Base-by-base conservation (phyloP, 148 eudicot genomes). In the Simmondsia chinensis region DNA sequence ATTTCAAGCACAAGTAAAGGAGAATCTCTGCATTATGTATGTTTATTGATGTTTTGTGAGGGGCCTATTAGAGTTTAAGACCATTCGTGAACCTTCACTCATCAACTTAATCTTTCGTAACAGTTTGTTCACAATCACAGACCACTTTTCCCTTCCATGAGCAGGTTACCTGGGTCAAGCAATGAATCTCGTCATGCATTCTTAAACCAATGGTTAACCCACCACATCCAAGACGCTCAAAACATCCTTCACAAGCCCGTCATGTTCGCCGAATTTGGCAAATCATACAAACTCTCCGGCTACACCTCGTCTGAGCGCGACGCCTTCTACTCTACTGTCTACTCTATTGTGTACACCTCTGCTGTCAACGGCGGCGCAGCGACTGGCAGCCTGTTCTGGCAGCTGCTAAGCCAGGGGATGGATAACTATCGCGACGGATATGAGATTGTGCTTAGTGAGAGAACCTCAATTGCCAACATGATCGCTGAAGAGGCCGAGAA, bases 331-430 rank as follows among this genome's bases (percentile, higher is more conserved):
- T 34, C 39, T 13, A 52, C 55, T 0, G 60, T 70, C 7, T 84
- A 65, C 59, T 37, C 65, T 0, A 36, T 64, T 2, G 59, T 84
- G 20, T 76, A 65, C 52, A 43, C 57, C 1, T 76, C 79, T 0
- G 94, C 87, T 0, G 57, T 39, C 8, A 24, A 26, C 2, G 76
- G 74, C 0, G 94, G 87, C 6, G 72, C 66, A 2, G 79, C 81
- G 0, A 59, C 71, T 0, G 88, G 94, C 6, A 82, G 79, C 48
- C 13, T 84, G 64, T 73, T 80, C 57, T 84, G 94, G 94, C 88
- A 84, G 22, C 52, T 84, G n/a, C 39, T 76, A 7, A 26, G 43
- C 0, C 58, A 66, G 11, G 73, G 70, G 18, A 51, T 80, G 84
- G 88, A 74, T 23, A 16, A 32, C 29, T 49, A 54, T 13, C 25